Evolutionary conservation across 495 filamentous ascomycete genomes (phyloP), one percentile per base, ranked within the genome.

Genomic region (Glonium stellatum): DNA sequence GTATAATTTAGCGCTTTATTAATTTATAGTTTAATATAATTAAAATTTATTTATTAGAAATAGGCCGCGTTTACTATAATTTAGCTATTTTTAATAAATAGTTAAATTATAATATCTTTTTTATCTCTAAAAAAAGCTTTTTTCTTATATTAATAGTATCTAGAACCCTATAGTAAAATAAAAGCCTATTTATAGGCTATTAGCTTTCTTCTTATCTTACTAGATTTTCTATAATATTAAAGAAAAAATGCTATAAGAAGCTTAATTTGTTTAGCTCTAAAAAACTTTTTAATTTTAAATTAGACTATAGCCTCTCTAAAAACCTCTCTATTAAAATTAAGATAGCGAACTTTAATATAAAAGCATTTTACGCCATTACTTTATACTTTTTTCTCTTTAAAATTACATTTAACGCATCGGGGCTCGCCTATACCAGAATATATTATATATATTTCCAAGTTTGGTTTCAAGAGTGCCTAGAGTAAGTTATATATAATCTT

Each of bases 301-400:
- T 55, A 54, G 21, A 73, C 63, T 31, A 66, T 63, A 18, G 62
- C 61, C 8, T 73, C 73, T 12, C 85, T 82, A 56, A 86, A 86
- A 0, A 68, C 69, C 10, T 76, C 74, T 9, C 86, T 85, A 54
- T 84, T 75, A 41, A 74, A 84, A 51, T 85, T 80, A 49, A 87
- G 72, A 57, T 79, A 80, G 46, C 67, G 46, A 48, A 9, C 10
- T 10, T 48, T 18, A 48, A 48, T 9, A 10, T 48, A 9, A 22
- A 48, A 48, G 46, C 18, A 22, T 18, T 48, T 48, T 19, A 10
- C 46, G 46, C 46, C 46, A 13, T 10, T 10, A 22, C 8, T 9
- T 48, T 9, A 48, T 9, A 18, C 21, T 22, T 48, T 48, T 22
- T 10, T 8, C 46, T 48, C 46, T 9, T 18, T 18, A 10, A 18